phyloP scores from a whole-genome alignment of 2,329 filamentous ascomycete genomes.

The Xylaria sp. region DNA sequence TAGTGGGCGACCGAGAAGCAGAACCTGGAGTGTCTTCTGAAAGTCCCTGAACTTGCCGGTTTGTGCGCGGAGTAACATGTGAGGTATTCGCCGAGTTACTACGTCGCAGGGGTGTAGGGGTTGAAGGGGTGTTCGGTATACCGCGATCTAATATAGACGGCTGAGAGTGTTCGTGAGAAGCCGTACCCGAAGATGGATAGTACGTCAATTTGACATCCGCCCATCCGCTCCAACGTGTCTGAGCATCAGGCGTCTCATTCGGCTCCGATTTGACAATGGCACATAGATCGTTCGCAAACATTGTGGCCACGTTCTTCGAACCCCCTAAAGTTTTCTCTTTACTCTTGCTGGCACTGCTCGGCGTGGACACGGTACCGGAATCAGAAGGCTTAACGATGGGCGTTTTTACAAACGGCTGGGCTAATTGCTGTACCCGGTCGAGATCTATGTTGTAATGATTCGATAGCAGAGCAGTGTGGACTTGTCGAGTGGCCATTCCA shows the following conservation, averaged over 20 bases:
- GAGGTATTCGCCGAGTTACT: constrained; percentile 66
- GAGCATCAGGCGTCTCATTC: constrained; percentile 47
- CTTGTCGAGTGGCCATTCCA: constrained; percentile 70
- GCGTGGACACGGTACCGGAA: constrained; percentile 61
- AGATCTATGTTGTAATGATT: constrained; percentile 86
- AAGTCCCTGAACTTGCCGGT: constrained; percentile 50
- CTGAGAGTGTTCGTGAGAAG: constrained; percentile 45
- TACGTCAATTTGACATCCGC: constrained; percentile 84
- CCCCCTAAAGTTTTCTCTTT: constrained; percentile 74
- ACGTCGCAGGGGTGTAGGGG: constrained; percentile 80
- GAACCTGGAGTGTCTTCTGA: constrained; percentile 61
- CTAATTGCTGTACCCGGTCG: constrained; percentile 85
- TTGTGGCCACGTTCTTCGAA: constrained; percentile 63
- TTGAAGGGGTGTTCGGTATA: constrained; percentile 66
- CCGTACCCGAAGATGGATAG: constrained; percentile 65
- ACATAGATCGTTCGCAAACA: constrained; percentile 86
- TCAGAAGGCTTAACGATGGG: constrained; percentile 65
- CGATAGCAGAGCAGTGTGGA: constrained; percentile 78
- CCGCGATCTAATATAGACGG: constrained; percentile 49
- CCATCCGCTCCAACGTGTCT: constrained; percentile 76
- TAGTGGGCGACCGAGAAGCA: constrained; percentile 53
- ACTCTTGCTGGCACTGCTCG: constrained; percentile 71
- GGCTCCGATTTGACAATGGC: constrained; percentile 73
- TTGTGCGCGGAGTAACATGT: constrained; percentile 52
- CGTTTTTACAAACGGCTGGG: constrained; percentile 83